Base-by-base conservation (phyloP, 352 stramenopile species). In the Blastocystis sp. region DNA sequence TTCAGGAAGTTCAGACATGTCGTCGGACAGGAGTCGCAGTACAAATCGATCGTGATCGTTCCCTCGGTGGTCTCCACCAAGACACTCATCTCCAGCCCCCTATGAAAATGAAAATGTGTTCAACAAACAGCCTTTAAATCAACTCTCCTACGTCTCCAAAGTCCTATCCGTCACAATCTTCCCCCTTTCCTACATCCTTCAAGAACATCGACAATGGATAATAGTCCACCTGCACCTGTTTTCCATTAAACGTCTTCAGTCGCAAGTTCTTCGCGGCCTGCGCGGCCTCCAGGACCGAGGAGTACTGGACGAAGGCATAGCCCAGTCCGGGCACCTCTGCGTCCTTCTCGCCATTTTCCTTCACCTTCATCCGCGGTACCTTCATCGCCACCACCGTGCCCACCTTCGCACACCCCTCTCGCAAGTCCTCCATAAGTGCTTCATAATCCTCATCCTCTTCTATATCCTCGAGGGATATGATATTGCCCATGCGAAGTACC, bases 1-100 rank as follows among this genome's bases (percentile, higher is more conserved):
- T 97, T 97, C 67, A 97, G 89, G 87, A 97, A 97, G 89, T 96
- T 97, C 49, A 90, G 91, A 76, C 89, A 89, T 24, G 93, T 90
- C 29, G 92, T 87, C 32, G 93, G 93, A 61, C 90, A 93, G 51
- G 89, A 77, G 1, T 95, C 91, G 64, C 90, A 89, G 87, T 89
- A 96, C 63, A 97, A 88, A 84, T 97, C 94, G 29, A 97, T 89
- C 54, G 96, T 93, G 29, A 97, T 78, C 81, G 91, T 88, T 16
- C 94, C 94, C 40, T 95, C 76, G 61, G 91, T 94, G 69, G 93
- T 97, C 87, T 97, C 92, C 56, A 97, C 57, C 65, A 97, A 88
- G 86, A 97, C 94, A 63, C 93, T 94, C 93, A 97, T 97, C 44
- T 34, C 51, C n/a, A 59, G 11, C 32, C 11, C 32, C 18, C 32